Base-by-base conservation (phyloP, 116 monocot genomes). In the Dioscorea cayenensis region DNA sequence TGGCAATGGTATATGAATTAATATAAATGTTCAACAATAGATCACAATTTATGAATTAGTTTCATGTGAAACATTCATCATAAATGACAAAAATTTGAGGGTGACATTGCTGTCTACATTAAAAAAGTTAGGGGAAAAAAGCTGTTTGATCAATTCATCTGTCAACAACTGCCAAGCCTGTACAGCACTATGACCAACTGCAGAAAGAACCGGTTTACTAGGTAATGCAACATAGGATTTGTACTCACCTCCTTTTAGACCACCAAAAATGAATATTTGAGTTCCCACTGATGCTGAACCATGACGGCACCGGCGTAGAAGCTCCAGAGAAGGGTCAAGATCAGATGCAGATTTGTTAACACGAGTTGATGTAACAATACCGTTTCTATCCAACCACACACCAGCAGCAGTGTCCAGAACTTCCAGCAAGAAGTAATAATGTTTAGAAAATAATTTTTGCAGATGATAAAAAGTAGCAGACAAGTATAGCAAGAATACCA, bases 381-480 rank as follows among this genome's bases (percentile, higher is more conserved):
- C 96, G 81, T 86, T 92, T 72, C 77, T 86, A 71, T 96, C 96
- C 79, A 96, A 72, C 96, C 96, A 96, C 66, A 96, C 86, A 27
- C 96, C 92, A 79, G 96, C 88, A 84, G 92, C 92, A 90, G 96
- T 92, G 71, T 96, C 96, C 88, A 96, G 72, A 67, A 96, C 96
- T 95, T 79, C 71, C 73, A 78, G 48, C 10, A 77, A 69, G 51
- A 76, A 76, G 65, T 69, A 37, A 72, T 27, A 65, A 71, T 63
- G 50, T 66, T 32, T 51, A 72, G 28, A 49, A 22, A 58, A 68
- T 37, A 10, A 43, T 59, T 29, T 60, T 55, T 68, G 32, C 51
- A 62, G 75, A 18, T 71, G 49, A 72, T 72, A 78, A 62, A 17
- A 21, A 77, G 32, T 28, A 60, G 50, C 14, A 49, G 63, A 52